Conservation (phyloP, 768 basidiomycete species). For the Cantharellus anzutake region DNA sequence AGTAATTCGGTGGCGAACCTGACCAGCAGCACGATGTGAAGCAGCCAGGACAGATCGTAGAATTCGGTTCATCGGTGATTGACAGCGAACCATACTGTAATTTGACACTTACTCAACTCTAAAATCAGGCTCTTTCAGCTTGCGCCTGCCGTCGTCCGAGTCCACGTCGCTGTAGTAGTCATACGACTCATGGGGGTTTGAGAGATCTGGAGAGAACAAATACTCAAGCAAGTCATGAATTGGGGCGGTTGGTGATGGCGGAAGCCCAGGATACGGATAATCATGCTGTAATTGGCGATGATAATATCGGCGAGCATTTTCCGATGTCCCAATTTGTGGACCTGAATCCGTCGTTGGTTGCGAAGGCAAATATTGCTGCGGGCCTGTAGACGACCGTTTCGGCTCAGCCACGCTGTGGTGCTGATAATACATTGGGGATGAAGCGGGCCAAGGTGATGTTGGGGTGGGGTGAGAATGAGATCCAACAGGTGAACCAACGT, state of each 20-base stretch:
- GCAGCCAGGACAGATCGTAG: neutral
- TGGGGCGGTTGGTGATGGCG: neutral
- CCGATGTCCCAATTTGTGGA: neutral
- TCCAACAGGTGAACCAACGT: neutral
- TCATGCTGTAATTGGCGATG: neutral
- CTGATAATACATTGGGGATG: neutral
- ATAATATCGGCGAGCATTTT: neutral
- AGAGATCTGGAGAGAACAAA: neutral
- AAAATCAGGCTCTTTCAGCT: conserved; percentile 46
- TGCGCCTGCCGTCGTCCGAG: neutral
- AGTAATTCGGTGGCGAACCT: conserved; percentile 87
- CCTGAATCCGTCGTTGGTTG: neutral
- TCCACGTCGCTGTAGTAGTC: neutral
- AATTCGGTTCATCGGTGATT: neutral
- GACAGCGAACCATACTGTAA: neutral
- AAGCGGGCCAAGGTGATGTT: neutral
- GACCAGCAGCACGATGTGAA: conserved; percentile 8
- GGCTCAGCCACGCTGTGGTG: neutral
- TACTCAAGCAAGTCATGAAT: neutral
- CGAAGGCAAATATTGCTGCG: neutral
- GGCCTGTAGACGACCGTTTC: neutral
- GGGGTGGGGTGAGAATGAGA: neutral
- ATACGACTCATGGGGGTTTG: neutral
- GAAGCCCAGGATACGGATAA: neutral
- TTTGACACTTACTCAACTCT: conserved; percentile 57